Evolutionary conservation across 129 eudicot genomes (phyloP).

Genomic region (Escallonia rubra): DNA sequence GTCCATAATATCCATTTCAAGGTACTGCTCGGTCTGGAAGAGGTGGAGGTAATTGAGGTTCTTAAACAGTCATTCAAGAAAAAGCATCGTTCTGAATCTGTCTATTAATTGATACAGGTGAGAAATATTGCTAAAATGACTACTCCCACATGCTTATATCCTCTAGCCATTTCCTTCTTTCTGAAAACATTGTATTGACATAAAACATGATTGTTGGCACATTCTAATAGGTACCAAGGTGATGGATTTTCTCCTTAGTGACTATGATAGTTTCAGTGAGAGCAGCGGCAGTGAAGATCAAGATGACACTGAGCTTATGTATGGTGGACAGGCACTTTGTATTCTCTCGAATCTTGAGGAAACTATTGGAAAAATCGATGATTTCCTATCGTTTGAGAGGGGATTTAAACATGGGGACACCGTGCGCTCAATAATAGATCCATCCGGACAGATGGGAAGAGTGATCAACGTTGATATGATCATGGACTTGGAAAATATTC

Average conservation of each 20-base stretch:
- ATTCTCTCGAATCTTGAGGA: slow-evolving; percentile 84
- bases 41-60: too few species aligned
- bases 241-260: slow-evolving; percentile 69
- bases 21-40: background rate
- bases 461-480: slow-evolving; percentile 45
- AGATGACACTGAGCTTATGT: slow-evolving; percentile 65
- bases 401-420: slow-evolving; percentile 58
- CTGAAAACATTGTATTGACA: background rate
- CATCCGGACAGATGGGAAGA: slow-evolving; percentile 62
- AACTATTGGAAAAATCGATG: slow-evolving; percentile 73
- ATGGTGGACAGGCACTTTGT: slow-evolving; percentile 69
- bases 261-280: slow-evolving; percentile 78
- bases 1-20: background rate
- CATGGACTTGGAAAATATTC: slow-evolving; percentile 68
- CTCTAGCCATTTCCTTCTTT: background rate
- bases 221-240: slow-evolving; percentile 7
- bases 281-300: slow-evolving; percentile 75
- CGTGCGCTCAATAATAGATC: slow-evolving; percentile 47
- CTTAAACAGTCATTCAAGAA: too few species aligned
- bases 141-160: too few species aligned
- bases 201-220: background rate
- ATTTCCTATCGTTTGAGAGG: slow-evolving; percentile 81
- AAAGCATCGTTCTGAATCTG: too few species aligned
- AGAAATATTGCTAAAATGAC: too few species aligned
- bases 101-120: too few species aligned